Evolutionary conservation across 345 rosid species (phyloP).

Genomic region (sweet orange (Citrus sinensis)): DVS_A1.0 CM039162.1:5557501-5558000

Average conservation of each 20-base stretch:
- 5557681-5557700: conserved; percentile 16
- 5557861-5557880: conserved; percentile 46
- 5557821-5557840: conserved; percentile 49
- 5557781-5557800: background rate
- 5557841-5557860: conserved; percentile 36
- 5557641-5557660: conserved; percentile 15
- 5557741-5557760: background rate
- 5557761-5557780: background rate
- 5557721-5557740: background rate
- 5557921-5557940: background rate
- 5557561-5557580: background rate
- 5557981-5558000: background rate
- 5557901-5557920: conserved; percentile 1
- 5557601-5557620: conserved; percentile 6
- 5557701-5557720: conserved; percentile 43
- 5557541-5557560: background rate
- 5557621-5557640: conserved; percentile 15
- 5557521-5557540: too few relatives aligned
- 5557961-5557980: background rate
- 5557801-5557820: background rate
- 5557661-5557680: conserved; percentile 18
- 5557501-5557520: too few relatives aligned
- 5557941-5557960: background rate
- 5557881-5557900: conserved; percentile 27
- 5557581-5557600: background rate